Evolutionary conservation across 768 basidiomycete genomes (phyloP).

Genomic region (Panaeolus papilionaceus): DNA sequence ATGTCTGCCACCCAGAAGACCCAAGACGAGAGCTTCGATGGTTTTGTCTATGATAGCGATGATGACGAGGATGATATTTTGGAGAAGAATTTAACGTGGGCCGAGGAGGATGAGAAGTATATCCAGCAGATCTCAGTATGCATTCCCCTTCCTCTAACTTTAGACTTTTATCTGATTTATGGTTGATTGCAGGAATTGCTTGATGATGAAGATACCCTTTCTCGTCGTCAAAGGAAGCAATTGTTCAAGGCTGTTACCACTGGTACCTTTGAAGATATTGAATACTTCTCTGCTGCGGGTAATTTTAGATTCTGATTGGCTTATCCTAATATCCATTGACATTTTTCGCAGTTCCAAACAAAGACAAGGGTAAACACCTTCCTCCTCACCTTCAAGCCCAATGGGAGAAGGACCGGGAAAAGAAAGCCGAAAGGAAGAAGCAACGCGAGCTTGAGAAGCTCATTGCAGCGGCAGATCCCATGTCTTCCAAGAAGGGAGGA

Average conservation of each 20-base stretch:
- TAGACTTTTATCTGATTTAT: background rate
- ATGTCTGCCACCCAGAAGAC: slow-evolving; percentile 30
- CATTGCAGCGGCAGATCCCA: slow-evolving; percentile 65
- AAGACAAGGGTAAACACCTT: slow-evolving; percentile 58
- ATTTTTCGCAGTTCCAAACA: slow-evolving; percentile 43
- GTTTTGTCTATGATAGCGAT: slow-evolving; percentile 37
- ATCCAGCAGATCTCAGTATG: slow-evolving; percentile 61
- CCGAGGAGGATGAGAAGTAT: slow-evolving; percentile 64
- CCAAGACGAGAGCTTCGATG: slow-evolving; percentile 30
- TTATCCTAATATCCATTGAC: background rate
- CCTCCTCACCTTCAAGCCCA: slow-evolving; percentile 65
- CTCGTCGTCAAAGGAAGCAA: slow-evolving; percentile 58
- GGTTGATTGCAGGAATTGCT: slow-evolving; percentile 55
- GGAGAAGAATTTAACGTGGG: slow-evolving; percentile 39
- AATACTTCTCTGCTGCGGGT: slow-evolving; percentile 55
- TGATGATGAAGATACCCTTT: slow-evolving; percentile 61
- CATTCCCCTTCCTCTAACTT: background rate
- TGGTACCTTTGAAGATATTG: slow-evolving; percentile 55
- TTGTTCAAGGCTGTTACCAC: slow-evolving; percentile 66
- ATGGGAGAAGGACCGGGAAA: slow-evolving; percentile 84
- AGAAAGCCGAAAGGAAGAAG: slow-evolving; percentile 80
- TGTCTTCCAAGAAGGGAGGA: slow-evolving; percentile 65
- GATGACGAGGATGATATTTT: slow-evolving; percentile 42
- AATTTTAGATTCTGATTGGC: slow-evolving; percentile 32
- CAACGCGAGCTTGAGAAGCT: slow-evolving; percentile 63